These are phyloP conservation scores for Tylopilus subfusipes DNA, from an alignment of 768 basidiomycete genomes.

Conservation along the genomic window DNA sequence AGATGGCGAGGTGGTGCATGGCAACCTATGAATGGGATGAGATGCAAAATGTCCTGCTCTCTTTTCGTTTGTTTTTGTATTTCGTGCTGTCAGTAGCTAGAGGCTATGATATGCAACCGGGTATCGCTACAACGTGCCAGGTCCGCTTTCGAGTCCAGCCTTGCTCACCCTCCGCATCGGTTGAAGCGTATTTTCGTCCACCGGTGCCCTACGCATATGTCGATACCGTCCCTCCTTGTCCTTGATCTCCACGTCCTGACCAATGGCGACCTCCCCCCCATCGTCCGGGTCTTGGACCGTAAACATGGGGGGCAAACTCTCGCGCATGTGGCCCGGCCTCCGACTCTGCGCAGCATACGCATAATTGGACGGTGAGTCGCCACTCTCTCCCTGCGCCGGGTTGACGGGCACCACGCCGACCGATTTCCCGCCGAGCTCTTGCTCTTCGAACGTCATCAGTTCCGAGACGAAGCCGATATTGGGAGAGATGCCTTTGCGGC, in stretches of 20 bases:
- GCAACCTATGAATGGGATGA: conserved; percentile 29
- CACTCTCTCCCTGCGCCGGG: conserved; percentile 17
- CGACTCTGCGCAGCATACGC: conserved; percentile 45
- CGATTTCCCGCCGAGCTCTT: conserved; percentile 65
- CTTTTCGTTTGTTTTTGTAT: not conserved
- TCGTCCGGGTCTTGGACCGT: conserved; percentile 29
- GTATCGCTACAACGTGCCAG: conserved; percentile 16
- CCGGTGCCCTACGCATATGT: conserved; percentile 83
- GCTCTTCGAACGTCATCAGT: conserved; percentile 95
- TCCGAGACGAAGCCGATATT: conserved; percentile 98
- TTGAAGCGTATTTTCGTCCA: conserved; percentile 83
- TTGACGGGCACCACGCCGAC: conserved; percentile 21
- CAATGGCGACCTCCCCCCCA: conserved; percentile 39
- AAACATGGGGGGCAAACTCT: conserved; percentile 51
- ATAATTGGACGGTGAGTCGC: conserved; percentile 36
- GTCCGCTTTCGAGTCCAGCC: conserved; percentile 83
- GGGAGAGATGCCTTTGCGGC: conserved; percentile 91
- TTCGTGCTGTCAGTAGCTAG: not conserved
- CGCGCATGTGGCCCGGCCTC: conserved; percentile 63
- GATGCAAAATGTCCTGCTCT: not conserved
- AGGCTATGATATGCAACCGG: conserved; percentile 9
- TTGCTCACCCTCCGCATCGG: conserved; percentile 90
- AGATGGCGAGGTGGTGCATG: conserved; percentile 68
- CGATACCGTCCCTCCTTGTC: conserved; percentile 83
- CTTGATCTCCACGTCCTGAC: conserved; percentile 87